Conservation (phyloP, 106 monocot species). For the Vanilla planifolia region DNA sequence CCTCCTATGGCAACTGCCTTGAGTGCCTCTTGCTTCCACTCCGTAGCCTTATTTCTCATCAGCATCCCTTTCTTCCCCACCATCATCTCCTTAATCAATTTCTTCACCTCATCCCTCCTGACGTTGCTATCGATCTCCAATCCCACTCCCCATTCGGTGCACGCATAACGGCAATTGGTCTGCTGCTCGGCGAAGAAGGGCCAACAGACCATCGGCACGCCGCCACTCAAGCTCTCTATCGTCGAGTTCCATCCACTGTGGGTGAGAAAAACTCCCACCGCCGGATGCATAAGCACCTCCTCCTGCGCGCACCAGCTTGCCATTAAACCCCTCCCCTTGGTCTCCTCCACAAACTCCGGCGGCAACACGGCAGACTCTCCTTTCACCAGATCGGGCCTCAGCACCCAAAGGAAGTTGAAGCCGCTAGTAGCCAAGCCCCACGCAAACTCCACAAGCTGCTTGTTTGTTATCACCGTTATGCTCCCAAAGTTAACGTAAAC, state of each 20-base stretch:
- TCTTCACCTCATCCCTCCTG: constrained; percentile 33
- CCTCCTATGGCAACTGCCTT: constrained; percentile 22
- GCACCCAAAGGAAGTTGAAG: constrained; percentile 19
- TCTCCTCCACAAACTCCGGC: constrained; percentile 13
- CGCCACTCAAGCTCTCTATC: constrained; percentile 18
- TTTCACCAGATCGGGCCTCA: constrained; percentile 37
- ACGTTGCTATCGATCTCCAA: constrained; percentile 35
- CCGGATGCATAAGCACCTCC: constrained; percentile 26
- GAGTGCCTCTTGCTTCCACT: constrained; percentile 21
- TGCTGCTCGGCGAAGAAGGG: constrained; percentile 33
- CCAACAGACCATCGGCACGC: constrained; percentile 25
- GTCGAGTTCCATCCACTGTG: constrained; percentile 71
- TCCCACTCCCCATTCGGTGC: constrained; percentile 15
- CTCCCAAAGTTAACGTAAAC: constrained; percentile 18
- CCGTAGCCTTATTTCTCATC: constrained; percentile 25
- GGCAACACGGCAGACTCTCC: constrained; percentile 14
- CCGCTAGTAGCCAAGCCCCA: constrained; percentile 32
- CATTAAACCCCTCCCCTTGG: constrained; percentile 17
- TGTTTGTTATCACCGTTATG: constrained; percentile 14
- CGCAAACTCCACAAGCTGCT: constrained; percentile 27
- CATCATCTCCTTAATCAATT: constrained; percentile 42
- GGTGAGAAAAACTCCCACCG: constrained; percentile 45
- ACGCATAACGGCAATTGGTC: constrained; percentile 18
- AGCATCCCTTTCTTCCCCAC: constrained; percentile 14
- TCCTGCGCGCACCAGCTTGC: constrained; percentile 44